phyloP scores from a whole-genome alignment of 192 early-diverging fungal genomes.

The Podila verticillata region DNA sequence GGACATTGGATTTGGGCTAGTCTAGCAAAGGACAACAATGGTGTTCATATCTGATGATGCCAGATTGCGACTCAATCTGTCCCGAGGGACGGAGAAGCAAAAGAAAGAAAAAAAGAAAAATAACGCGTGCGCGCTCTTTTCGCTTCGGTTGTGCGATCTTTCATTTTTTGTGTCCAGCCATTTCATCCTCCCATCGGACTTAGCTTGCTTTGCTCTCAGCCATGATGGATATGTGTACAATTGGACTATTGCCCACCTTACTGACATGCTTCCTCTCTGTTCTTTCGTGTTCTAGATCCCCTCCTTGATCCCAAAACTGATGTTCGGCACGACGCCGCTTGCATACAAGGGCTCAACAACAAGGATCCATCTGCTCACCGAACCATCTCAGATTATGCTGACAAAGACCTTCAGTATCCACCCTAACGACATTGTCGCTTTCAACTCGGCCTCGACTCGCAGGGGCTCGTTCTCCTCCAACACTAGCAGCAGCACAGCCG shows the following conservation, averaged over 20 bases:
- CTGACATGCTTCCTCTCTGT: conserved; percentile 2
- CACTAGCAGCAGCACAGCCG: conserved; percentile 14
- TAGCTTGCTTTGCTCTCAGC: too few relatives aligned
- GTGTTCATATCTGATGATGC: neutral
- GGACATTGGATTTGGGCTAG: too few relatives aligned
- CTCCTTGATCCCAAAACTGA: conserved; percentile 57
- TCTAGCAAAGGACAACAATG: too few relatives aligned
- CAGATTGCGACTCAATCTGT: neutral
- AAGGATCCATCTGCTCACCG: conserved; percentile 55
- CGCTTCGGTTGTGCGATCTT: too few relatives aligned
- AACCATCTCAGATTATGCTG: conserved; percentile 43
- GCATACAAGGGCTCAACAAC: conserved; percentile 61
- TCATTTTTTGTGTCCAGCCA: too few relatives aligned
- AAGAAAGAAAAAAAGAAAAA: neutral
- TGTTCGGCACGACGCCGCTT: conserved; percentile 62
- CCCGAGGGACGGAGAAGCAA: conserved; percentile 16
- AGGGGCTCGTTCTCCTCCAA: conserved; percentile 47
- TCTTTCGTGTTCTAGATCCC: conserved; percentile 24
- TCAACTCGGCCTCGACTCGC: conserved; percentile 31
- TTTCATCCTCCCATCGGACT: too few relatives aligned
- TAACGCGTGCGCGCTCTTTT: too few relatives aligned
- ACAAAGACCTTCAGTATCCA: conserved; percentile 52
- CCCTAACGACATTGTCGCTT: conserved; percentile 33
- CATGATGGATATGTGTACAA: too few relatives aligned
- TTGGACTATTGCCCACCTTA: neutral